Conservation (phyloP, 2,329 filamentous ascomycete genomes). For the Neofusicoccum kwambonambiense region DNA sequence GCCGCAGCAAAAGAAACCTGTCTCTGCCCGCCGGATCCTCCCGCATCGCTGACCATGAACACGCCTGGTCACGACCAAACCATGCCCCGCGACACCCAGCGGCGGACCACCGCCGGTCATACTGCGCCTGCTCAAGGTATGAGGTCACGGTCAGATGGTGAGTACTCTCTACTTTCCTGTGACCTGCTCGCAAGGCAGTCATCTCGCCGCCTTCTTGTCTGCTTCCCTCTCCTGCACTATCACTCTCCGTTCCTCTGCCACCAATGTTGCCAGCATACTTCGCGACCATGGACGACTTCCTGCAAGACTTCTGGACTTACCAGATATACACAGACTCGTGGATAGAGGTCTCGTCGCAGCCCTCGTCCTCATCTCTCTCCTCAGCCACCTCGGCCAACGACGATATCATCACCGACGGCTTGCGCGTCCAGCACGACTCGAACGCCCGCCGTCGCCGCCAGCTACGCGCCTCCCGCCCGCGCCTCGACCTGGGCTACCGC, state of each 20-base stretch:
- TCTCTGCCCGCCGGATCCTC: slow-evolving; percentile 1
- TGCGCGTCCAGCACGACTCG: slow-evolving; percentile 69
- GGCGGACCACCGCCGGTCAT: slow-evolving; percentile 4
- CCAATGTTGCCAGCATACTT: not conserved
- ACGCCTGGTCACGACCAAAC: slow-evolving; percentile 7
- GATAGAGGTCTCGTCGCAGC: slow-evolving; percentile 90
- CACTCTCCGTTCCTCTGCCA: not conserved
- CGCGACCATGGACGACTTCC: slow-evolving; percentile 16
- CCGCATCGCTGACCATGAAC: not conserved
- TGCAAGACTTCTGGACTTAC: slow-evolving; percentile 19
- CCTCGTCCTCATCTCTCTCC: slow-evolving; percentile 89
- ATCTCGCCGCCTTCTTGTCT: not conserved
- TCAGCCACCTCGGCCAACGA: slow-evolving; percentile 75
- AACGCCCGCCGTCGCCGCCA: slow-evolving; percentile 53
- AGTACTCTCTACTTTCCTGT: slow-evolving; percentile 3
- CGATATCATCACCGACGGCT: slow-evolving; percentile 86
- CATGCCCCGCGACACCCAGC: slow-evolving; percentile 5
- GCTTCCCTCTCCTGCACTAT: not conserved
- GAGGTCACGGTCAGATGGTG: slow-evolving; percentile 19
- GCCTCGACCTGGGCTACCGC: slow-evolving; percentile 30
- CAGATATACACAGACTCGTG: slow-evolving; percentile 67
- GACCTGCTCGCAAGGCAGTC: not conserved
- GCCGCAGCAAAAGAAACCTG: not conserved
- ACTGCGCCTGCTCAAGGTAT: slow-evolving; percentile 11
- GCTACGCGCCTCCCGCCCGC: slow-evolving; percentile 34